Evolutionary conservation across 202 grass and related monocot genomes (phyloP), one percentile per base, ranked within the genome.

Genomic region (Zizania palustris): DNA sequence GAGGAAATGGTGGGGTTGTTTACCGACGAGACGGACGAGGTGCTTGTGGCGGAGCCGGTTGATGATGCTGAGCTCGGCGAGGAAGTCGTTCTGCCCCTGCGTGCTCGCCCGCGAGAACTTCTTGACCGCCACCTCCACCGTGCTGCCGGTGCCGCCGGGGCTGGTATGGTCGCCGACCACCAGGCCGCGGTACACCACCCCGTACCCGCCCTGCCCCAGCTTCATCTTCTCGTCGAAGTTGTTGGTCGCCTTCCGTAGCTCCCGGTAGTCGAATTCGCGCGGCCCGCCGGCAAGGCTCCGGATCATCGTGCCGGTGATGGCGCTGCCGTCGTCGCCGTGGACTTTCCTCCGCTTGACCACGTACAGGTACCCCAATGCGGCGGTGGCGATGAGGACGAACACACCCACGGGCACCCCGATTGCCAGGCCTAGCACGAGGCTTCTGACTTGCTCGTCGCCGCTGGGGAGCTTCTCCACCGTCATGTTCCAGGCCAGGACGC

Each of bases 211-310:
- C 61, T 92, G 78, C 36, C 92, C 92, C 15, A 96, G 86, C 78
- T 96, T 92, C 89, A 90, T 92, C 56, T 44, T 80, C 51, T 95
- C 89, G 51, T 92, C 93, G 59, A 96, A 96, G 48, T 96, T 92
- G 65, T 82, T 79, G 3, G 93, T 96, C 11, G 82, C 93, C 56
- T 74, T 96, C 50, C 84, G 59, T 44, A 96, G 73, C 85, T 90
- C 90, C 14, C 81, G 53, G 79, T 86, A 88, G 3, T 90, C 87
- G 44, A 96, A 92, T 82, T 96, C 93, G 5, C 79, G 15, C 19
- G 93, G 87, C 9, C 63, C 86, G 61, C 93, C 93, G 9, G 90
- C 87, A 21, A 96, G 61, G 58, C 83, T 93, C 59, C 75, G 90
- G 51, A 84, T 88, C 80, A 88, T 67, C 9, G 13, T 88, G 5